Evolutionary conservation across 192 early-diverging fungal species (phyloP).

Genomic region (Umbelopsis sp.): DNA sequence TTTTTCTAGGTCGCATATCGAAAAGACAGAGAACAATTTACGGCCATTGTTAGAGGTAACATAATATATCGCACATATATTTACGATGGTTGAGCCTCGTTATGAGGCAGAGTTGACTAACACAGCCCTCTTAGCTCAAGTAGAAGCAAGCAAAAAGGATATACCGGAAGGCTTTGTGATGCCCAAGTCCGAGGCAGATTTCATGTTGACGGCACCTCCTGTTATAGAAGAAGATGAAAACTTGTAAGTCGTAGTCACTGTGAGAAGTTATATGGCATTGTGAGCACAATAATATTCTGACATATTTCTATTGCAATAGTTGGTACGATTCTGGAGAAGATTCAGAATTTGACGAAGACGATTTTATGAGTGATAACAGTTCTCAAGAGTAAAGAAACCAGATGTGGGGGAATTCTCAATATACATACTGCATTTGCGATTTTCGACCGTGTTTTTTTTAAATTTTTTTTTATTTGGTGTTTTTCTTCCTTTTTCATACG

Average conservation of each 20-base stretch:
- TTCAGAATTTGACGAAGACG: slow-evolving; percentile 45
- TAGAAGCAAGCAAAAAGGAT: slow-evolving; percentile 48
- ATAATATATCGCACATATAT: neutral
- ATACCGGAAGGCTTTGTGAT: slow-evolving; percentile 51
- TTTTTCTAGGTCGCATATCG: slow-evolving; percentile 44
- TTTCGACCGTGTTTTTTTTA: neutral
- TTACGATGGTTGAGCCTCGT: neutral
- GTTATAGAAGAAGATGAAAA: slow-evolving; percentile 44
- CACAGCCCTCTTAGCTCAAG: slow-evolving; percentile 39
- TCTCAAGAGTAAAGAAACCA: slow-evolving; percentile 4
- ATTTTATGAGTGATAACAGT: slow-evolving; percentile 22
- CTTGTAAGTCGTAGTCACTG: slow-evolving; percentile 30
- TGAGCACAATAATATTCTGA: neutral
- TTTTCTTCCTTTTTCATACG: too few relatives aligned
- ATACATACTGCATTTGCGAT: neutral
- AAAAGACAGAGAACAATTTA: slow-evolving; percentile 38
- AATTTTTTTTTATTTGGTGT: neutral
- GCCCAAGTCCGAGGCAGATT: slow-evolving; percentile 42
- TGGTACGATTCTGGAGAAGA: slow-evolving; percentile 44
- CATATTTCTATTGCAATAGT: neutral
- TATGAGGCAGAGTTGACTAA: neutral
- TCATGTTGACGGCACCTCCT: slow-evolving; percentile 38
- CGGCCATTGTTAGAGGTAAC: slow-evolving; percentile 41
- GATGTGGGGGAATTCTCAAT: neutral
- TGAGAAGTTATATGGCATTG: neutral